Evolutionary conservation across 176 grass and related monocot species (phyloP).

Genomic region (Oryza coarctata): DNA sequence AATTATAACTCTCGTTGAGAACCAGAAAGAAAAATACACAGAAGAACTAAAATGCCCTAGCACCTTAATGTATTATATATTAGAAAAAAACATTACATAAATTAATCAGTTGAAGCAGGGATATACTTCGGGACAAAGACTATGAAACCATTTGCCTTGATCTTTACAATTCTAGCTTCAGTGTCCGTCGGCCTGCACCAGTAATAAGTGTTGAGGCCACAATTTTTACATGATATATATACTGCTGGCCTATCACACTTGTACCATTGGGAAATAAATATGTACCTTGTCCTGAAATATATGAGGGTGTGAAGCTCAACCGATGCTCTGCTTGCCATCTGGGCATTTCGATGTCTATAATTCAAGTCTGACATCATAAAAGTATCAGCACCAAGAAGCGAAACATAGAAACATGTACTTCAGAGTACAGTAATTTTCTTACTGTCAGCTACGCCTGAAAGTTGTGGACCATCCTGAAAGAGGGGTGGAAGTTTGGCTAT

Average conservation of each 20-base stretch:
- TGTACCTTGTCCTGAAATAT: slow-evolving; percentile 96
- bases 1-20: neutral
- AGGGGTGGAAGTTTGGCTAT: slow-evolving; percentile 93
- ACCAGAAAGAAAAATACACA: slow-evolving; percentile 5
- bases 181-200: slow-evolving; percentile 77
- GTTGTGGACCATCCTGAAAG: slow-evolving; percentile 86
- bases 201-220: slow-evolving; percentile 1
- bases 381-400: slow-evolving; percentile 37
- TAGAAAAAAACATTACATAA: neutral
- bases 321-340: slow-evolving; percentile 95
- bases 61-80: neutral
- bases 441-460: slow-evolving; percentile 90
- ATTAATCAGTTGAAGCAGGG: neutral
- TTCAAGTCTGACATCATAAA: slow-evolving; percentile 66
- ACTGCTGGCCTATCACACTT: slow-evolving; percentile 14
- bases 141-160: slow-evolving; percentile 97
- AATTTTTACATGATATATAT: slow-evolving; percentile 13
- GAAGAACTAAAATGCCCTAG: neutral
- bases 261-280: slow-evolving; percentile 1
- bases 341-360: slow-evolving; percentile 92
- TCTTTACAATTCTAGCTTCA: slow-evolving; percentile 96
- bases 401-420: slow-evolving; percentile 15
- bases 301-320: slow-evolving; percentile 96
- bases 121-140: slow-evolving; percentile 94
- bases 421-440: slow-evolving; percentile 42